Base-by-base conservation (phyloP, 2,329 filamentous ascomycete genomes). In the Xylaria sp. region DNA sequence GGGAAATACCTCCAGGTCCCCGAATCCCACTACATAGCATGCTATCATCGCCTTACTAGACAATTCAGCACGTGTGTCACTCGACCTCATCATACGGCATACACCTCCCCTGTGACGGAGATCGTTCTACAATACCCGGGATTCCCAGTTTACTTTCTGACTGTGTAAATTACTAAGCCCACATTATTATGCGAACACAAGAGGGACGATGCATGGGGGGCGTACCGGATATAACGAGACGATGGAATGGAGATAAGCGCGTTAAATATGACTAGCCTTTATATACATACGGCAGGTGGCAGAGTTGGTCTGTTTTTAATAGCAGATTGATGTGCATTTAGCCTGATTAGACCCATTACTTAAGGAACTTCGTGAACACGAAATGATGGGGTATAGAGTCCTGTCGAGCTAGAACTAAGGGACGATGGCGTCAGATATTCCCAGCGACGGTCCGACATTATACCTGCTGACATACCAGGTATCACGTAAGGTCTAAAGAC, bases 401-500 rank as follows among this genome's bases (percentile, higher is more conserved):
- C 25, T 21, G 3, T 37, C n/a, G 35, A n/a, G 40, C 2, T 48
- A 42, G 50, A 23, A 51, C 55, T 63, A 55, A 37, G 48, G 47
- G 47, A 35, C 21, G 23, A 5, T 2, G 29, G 18, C 25, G 27
- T 32, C 48, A 25, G 8, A 42, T 53, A 16, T 53, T 44, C 25
- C 35, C 25, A 29, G 27, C 25, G 32, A 18, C 44, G 23, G 32
- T 21, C 13, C 21, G 13, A n/a, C 3, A 51, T 32, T 48, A 8
- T 6, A 3, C 44, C 9, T 29, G 35, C 29, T 44, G 50, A 53
- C 27, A 27, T 48, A 37, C 25, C 6, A 8, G 10, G 35, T 62
- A 57, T 53, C 57, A 64, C 66, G 61, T 68, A 69, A 62, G 58
- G 58, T 10, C 27, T 47, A 51, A 29, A 6, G 16, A 53, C 25